Evolutionary conservation across 345 rosid species (phyloP), one percentile per base, ranked within the genome.

Genomic region (Erysimum cheiranthoides): DNA sequence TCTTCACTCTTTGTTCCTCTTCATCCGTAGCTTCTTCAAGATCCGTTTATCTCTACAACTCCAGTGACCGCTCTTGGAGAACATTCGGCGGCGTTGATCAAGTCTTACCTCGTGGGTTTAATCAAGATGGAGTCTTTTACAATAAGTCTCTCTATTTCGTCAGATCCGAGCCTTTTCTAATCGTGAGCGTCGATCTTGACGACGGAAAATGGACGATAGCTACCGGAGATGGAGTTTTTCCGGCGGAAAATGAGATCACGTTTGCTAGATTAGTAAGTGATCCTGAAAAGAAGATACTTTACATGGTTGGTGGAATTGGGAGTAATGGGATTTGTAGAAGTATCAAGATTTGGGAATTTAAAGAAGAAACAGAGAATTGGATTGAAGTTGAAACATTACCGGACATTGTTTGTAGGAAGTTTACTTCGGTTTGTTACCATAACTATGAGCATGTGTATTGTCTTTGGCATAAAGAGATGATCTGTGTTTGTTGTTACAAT

Each of bases 391-490:
- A 85, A 67, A 81, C 78, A 13, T 36, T 94, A 65, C 98, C 98
- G 21, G 89, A 89, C 54, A 43, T 83, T 82, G 90, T 94, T 85
- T 87, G 93, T 56, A 80, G 87, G 79, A 92, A 94, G 64, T 90
- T 94, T 31, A 74, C 88, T 80, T 89, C 92, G 14, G 95, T 94
- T 6, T 90, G 95, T 62, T 94, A 94, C 78, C 97, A 94, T 53
- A 89, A 87, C 21, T 94, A 94, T 52, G 97, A 89, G 67, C 93
- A 90, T 59, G 92, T 92, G n/a, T 88, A 90, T 40, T 90, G 97
- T 70, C 61, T 94, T 18, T 94, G 96, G 95, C 98, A 94, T 35
- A 84, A 80, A 18, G 97, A 86, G 6, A 85, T 86, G 88, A 81
- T 94, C 7, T 92, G 95, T 68, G 76, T 92, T 14, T 92, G 93